phyloP scores from a whole-genome alignment of 805 yeast genomes.

The Cyberlindnera suaveolens region DNA sequence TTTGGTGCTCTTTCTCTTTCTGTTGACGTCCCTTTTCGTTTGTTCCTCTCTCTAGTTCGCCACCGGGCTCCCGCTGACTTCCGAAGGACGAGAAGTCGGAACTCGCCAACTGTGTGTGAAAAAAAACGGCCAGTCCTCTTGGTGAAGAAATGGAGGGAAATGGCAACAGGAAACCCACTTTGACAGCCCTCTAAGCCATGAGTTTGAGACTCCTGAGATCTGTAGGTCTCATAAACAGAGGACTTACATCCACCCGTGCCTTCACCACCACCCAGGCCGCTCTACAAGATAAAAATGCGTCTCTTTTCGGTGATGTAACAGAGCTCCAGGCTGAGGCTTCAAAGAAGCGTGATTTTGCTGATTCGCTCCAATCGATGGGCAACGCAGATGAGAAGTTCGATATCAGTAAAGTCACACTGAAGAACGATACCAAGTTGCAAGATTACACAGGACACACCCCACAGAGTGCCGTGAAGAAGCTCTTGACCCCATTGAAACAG shows the following conservation, averaged over 20 bases:
- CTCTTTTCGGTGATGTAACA: conserved; percentile 22
- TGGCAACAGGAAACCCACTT: no score
- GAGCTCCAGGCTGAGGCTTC: conserved; percentile 12
- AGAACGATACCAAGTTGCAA: conserved; percentile 35
- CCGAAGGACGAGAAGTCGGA: background rate
- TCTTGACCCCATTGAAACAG: conserved; percentile 66
- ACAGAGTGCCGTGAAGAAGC: conserved; percentile 45
- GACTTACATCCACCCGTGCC: background rate
- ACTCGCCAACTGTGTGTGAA: no score
- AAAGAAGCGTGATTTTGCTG: conserved; percentile 19
- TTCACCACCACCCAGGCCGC: background rate
- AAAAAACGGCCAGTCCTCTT: no score
- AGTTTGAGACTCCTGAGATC: background rate
- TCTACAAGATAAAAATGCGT: conserved; percentile 1
- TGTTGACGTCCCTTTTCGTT: background rate
- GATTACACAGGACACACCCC: conserved; percentile 44
- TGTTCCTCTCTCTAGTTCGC: background rate
- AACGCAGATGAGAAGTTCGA: conserved; percentile 14
- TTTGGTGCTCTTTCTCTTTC: background rate
- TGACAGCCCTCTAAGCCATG: no score
- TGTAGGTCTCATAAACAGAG: background rate
- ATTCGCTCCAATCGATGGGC: conserved; percentile 21
- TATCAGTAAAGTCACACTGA: conserved; percentile 24
- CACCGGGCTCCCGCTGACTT: background rate
- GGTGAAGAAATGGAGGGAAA: no score